Conservation (phyloP, 495 filamentous ascomycete species). For the Trichoderma gamsii region DNA sequence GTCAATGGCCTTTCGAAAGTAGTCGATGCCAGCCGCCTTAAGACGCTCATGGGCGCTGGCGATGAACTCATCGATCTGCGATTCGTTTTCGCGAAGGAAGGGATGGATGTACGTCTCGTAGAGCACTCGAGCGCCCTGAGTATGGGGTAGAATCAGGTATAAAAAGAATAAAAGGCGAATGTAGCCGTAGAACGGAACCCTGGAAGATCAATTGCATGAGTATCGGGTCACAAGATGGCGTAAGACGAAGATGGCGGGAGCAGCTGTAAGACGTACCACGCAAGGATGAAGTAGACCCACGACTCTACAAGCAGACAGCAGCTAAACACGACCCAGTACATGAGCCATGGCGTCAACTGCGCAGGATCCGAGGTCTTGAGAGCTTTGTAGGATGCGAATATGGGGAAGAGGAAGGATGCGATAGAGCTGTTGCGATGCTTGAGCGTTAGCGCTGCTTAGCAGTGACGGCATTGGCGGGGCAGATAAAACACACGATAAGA, state of each 20-base stretch:
- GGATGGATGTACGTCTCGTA: slow-evolving; percentile 84
- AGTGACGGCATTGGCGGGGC: slow-evolving; percentile 17
- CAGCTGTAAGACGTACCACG: slow-evolving; percentile 52
- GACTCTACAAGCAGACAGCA: slow-evolving; percentile 77
- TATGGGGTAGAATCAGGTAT: slow-evolving; percentile 96
- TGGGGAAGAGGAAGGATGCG: slow-evolving; percentile 86
- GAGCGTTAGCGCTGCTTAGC: slow-evolving; percentile 16
- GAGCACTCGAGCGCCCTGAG: slow-evolving; percentile 78
- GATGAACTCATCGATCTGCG: slow-evolving; percentile 86
- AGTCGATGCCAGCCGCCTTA: slow-evolving; percentile 69
- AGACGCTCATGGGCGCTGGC: slow-evolving; percentile 72
- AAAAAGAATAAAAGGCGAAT: slow-evolving; percentile 80
- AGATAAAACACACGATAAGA: slow-evolving; percentile 62
- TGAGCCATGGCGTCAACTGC: slow-evolving; percentile 94
- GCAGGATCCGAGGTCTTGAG: slow-evolving; percentile 87
- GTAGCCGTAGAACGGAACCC: slow-evolving; percentile 92
- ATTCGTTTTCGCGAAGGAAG: slow-evolving; percentile 80
- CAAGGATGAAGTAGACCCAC: slow-evolving; percentile 77
- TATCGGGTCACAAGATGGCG: background rate
- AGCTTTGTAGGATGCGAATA: slow-evolving; percentile 97
- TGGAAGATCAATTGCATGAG: slow-evolving; percentile 23
- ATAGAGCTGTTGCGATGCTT: slow-evolving; percentile 55
- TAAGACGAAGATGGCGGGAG: background rate
- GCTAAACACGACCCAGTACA: slow-evolving; percentile 95
- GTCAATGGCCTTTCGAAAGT: slow-evolving; percentile 74